phyloP scores from a whole-genome alignment of 2,329 filamentous ascomycete genomes.

The Colletotrichum brevisporum region DNA sequence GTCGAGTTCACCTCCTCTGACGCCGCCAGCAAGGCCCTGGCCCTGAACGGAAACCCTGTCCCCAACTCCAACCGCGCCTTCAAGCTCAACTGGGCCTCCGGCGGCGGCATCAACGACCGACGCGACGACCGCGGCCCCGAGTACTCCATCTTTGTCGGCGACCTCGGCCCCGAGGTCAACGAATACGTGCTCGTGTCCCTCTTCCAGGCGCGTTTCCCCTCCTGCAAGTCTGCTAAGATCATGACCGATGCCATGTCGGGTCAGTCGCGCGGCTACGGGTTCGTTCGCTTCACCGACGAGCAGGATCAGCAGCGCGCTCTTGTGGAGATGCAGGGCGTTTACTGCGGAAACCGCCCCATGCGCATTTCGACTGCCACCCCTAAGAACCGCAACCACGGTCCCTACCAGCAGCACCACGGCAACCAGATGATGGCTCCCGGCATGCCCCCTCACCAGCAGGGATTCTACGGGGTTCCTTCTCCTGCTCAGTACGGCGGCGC shows the following conservation, averaged over 20 bases:
- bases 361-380: constrained; percentile 97
- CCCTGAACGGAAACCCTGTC: constrained; percentile 88
- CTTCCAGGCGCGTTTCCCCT: constrained; percentile 95
- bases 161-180: constrained; percentile 97
- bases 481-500: constrained; percentile 38
- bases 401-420: constrained; percentile 57
- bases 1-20: constrained; percentile 90
- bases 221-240: constrained; percentile 99
- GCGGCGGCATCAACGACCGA: constrained; percentile 93
- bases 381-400: constrained; percentile 76
- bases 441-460: constrained; percentile 62
- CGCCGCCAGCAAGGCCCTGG: constrained; percentile 91
- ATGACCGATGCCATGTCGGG: constrained; percentile 99
- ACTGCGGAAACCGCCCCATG: constrained; percentile 99
- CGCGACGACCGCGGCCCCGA: constrained; percentile 97
- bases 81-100: constrained; percentile 99
- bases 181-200: constrained; percentile 97
- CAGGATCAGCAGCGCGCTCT: constrained; percentile 95
- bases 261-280: constrained; percentile 97
- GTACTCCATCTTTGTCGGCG: constrained; percentile 97
- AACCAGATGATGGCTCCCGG: constrained; percentile 60
- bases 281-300: constrained; percentile 97
- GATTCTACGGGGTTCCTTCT: constrained; percentile 43
- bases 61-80: constrained; percentile 96
- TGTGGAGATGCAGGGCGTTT: constrained; percentile 98